Evolutionary conservation across 139 green algal genomes (phyloP).

Genomic region (Chlamydomonas incerta): DNA sequence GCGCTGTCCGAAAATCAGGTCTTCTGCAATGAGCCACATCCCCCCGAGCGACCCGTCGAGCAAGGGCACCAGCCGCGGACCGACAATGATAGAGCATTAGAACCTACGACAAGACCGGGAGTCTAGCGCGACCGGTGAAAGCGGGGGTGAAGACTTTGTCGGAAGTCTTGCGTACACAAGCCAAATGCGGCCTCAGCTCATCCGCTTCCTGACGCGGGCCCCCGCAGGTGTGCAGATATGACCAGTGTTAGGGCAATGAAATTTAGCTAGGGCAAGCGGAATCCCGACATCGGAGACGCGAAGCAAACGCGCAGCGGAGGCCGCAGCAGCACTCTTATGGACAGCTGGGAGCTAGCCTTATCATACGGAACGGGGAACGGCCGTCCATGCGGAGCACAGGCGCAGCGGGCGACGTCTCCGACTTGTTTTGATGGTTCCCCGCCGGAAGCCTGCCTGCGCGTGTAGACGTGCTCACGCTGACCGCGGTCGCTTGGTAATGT

Average conservation of each 20-base stretch:
- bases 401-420: not conserved
- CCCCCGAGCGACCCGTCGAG: too few species aligned
- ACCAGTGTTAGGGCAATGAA: not conserved
- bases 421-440: slow-evolving; percentile 11
- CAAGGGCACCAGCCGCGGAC: too few species aligned
- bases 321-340: not conserved
- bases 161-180: too few species aligned
- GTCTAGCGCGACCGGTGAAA: too few species aligned
- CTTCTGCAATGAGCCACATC: too few species aligned
- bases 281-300: too few species aligned
- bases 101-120: too few species aligned
- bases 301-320: too few species aligned
- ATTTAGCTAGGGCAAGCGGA: not conserved
- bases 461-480: not conserved
- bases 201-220: slow-evolving; percentile 33
- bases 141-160: too few species aligned
- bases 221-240: slow-evolving; percentile 42
- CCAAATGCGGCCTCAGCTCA: slow-evolving; percentile 35
- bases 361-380: too few species aligned
- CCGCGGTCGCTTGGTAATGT: not conserved
- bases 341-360: not conserved
- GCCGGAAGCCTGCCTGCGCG: slow-evolving; percentile 1
- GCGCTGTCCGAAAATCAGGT: too few species aligned
- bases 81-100: too few species aligned
- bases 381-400: not conserved